Evolutionary conservation across 2,329 filamentous ascomycete species (phyloP).

Genomic region (Fusarium floridanum): DNA sequence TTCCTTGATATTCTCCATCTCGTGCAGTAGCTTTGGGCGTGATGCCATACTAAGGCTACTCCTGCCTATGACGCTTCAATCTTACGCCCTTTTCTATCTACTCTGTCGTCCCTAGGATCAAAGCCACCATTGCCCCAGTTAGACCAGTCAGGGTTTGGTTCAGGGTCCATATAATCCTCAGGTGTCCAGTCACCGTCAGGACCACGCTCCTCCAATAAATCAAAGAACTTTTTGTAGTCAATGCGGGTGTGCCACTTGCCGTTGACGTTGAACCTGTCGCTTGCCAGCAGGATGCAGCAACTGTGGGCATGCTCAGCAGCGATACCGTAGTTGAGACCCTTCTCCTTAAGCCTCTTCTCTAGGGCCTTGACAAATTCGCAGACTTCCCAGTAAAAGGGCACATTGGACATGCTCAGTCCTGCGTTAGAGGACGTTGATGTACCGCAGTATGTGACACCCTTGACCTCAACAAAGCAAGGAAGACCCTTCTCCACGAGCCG

Average conservation of each 20-base stretch:
- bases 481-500: conserved; percentile 87
- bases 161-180: conserved; percentile 88
- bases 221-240: conserved; percentile 90
- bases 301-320: conserved; percentile 95
- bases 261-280: conserved; percentile 80
- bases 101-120: conserved; percentile 88
- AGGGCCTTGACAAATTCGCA: conserved; percentile 84
- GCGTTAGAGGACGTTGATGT: conserved; percentile 87
- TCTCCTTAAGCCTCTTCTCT: conserved; percentile 73
- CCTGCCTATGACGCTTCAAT: conserved; percentile 55
- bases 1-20: conserved; percentile 14
- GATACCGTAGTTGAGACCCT: conserved; percentile 87
- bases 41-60: neutral
- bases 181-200: conserved; percentile 79
- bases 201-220: conserved; percentile 78
- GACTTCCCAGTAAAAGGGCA: conserved; percentile 95
- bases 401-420: conserved; percentile 95
- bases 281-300: conserved; percentile 90
- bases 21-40: neutral
- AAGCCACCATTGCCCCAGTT: conserved; percentile 95
- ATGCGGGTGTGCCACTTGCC: conserved; percentile 93
- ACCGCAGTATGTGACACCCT: conserved; percentile 97
- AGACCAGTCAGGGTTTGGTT: conserved; percentile 89
- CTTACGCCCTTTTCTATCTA: conserved; percentile 85
- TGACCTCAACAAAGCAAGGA: conserved; percentile 94